Base-by-base conservation (phyloP, 2,329 filamentous ascomycete genomes). In the Dryadomyces quercivorus region DNA sequence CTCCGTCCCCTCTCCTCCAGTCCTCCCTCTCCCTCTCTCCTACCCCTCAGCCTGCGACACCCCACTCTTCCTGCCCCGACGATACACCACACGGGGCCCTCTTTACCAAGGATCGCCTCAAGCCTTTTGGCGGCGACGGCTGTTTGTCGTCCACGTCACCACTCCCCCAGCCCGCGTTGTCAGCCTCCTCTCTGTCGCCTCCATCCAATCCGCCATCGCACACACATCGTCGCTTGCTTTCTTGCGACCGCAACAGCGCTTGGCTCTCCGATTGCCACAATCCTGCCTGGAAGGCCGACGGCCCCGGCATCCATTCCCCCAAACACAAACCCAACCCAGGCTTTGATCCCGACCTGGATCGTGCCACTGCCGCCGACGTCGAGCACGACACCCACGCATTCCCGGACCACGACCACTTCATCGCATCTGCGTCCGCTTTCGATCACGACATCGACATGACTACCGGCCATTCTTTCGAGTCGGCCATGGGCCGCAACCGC, bases 401-500 rank as follows among this genome's bases (percentile, higher is more conserved):
- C 22, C 34, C 50, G n/a, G n/a, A n/a, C n/a, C n/a, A 31, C 40
- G 54, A 63, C 38, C 48, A 15, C n/a, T 44, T 40, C 15, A 48
- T 22, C n/a, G 42, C 31, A 4, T 20, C 50, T n/a, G 49, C 36
- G 6, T 45, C 50, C 15, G 47, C 42, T n/a, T 56, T 61, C 53
- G 62, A 68, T 62, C 40, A 63, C 64, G 61, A 71, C 66, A 55
- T 70, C 70, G 67, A 75, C 53, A 82, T 83, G 76, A 81, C 81
- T 60, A 77, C 79, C 61, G 78, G 77, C 61, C 74, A 76, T 55
- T 70, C 73, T 59, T 75, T 81, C 63, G 80, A 84, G 68, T 70
- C 75, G 70, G 73, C 75, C 66, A 72, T 80, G 70, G 72, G 75
- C 69, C 78, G 77, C 65, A 72, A 67, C 66, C 76, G 80, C 61